Evolutionary conservation across 768 basidiomycete species (phyloP), one percentile per base, ranked within the genome.

Genomic region (Thelephora ganbajun): DNA sequence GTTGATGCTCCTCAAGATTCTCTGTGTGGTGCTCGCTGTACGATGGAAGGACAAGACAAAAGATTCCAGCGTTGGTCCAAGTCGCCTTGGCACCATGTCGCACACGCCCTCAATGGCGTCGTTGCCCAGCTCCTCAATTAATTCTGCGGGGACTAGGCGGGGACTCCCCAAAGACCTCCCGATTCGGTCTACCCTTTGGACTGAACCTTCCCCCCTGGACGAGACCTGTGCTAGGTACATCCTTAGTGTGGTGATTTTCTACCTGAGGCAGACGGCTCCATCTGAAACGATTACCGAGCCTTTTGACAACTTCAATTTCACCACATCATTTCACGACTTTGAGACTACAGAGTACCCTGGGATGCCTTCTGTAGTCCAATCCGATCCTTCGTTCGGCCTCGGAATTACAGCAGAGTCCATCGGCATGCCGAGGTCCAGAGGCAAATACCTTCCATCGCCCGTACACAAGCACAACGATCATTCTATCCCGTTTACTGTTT

Each of bases 161-260:
- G 5, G 5, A 30, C 4, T 30, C 26, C 4, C 9, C 26, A 30
- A 30, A 30, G 26, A 30, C 26, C 26, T 30, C 5, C 26, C 26
- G 26, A 57, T 58, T 50, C 63, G 56, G 14, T 54, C 59, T 35
- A 14, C 39, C 39, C 57, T 64, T n/a, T 76, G 71, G 66, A 64
- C 73, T 19, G 88, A 89, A 54, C 76, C 80, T 14, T 68, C 77
- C 3, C 76, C 85, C 1, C 68, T 94, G 35, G 85, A 93, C 51
- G 91, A 93, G 51, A 70, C 72, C 33, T 82, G 86, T 54, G 88
- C 86, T 20, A 77, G 74, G 59, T 89, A 90, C 60, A 72, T 90
- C 41, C 67, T 92, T 46, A 80, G 79, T 59, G 80, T 91, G 39
- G 80, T 92, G 76, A 73, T 87, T 14, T 64, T 82, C n/a, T 87